A percentile compares a stretch with the other conserved stretches of the same genome.
Evolutionary conservation across 441 rosid genomes (phyloP).

Genomic region (Macaranga tanarius): DNA sequence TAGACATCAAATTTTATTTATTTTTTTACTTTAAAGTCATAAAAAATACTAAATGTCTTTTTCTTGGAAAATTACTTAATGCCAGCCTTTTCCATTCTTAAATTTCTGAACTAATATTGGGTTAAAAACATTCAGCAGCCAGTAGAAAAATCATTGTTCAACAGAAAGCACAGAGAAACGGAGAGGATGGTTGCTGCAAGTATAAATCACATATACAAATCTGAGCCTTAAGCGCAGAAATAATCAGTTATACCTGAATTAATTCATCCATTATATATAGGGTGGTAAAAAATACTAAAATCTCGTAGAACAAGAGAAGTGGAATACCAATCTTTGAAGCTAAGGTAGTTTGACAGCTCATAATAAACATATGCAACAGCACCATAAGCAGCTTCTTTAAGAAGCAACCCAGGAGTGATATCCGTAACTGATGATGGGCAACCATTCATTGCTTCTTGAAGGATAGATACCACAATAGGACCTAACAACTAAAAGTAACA

Average conservation of each 20-base stretch:
- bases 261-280: neutral
- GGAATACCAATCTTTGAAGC: conserved; percentile 88
- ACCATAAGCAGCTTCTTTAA: conserved; percentile 96
- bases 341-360: conserved; percentile 95
- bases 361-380: conserved; percentile 98
- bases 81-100: neutral
- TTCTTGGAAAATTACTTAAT: neutral
- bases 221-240: neutral
- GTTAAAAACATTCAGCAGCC: neutral
- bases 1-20: no score
- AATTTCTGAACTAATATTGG: neutral
- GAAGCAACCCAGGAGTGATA: conserved; percentile 82
- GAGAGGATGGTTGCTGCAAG: neutral
- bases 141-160: neutral
- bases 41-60: neutral
- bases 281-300: conserved; percentile 17
- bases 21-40: neutral
- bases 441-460: conserved; percentile 91
- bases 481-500: conserved; percentile 68
- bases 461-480: conserved; percentile 90
- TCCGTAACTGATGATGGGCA: conserved; percentile 84
- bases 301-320: conserved; percentile 12
- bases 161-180: neutral
- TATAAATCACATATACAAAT: neutral
- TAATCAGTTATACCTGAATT: neutral